Evolutionary conservation across 192 early-diverging fungal species (phyloP).

Genomic region (Mortierella claussenii): DNA sequence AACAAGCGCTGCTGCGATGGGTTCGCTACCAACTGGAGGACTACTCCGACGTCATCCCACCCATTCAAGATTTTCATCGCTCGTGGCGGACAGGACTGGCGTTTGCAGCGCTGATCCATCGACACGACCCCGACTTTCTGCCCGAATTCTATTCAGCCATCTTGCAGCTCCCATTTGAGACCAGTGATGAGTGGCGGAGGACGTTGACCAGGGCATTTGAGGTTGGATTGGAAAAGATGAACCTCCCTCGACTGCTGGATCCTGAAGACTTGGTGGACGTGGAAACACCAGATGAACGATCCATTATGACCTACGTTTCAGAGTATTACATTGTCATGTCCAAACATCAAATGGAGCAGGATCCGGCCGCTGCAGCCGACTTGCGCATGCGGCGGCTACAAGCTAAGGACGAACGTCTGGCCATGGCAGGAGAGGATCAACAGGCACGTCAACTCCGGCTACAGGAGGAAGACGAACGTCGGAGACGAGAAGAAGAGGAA

Average conservation of each 20-base stretch:
- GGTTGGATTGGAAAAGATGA: constrained; percentile 54
- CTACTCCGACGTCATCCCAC: constrained; percentile 60
- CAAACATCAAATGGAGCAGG: constrained; percentile 46
- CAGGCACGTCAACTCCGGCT: constrained; percentile 19
- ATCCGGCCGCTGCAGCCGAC: constrained; percentile 29
- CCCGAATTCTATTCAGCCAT: constrained; percentile 55
- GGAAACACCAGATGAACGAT: constrained; percentile 62
- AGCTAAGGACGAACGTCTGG: constrained; percentile 35
- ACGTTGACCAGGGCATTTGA: constrained; percentile 55
- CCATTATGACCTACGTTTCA: constrained; percentile 62
- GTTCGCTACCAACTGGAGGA: constrained; percentile 63
- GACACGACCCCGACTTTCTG: constrained; percentile 56
- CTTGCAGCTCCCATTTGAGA: constrained; percentile 43
- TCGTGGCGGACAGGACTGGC: constrained; percentile 65
- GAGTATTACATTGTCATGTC: constrained; percentile 66
- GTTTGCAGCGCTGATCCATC: constrained; percentile 60
- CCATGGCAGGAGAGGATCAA: constrained; percentile 43
- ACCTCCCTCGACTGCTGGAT: constrained; percentile 52
- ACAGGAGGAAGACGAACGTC: constrained; percentile 31
- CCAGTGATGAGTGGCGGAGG: constrained; percentile 49
- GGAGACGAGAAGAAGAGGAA: constrained; percentile 33
- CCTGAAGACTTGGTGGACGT: constrained; percentile 62
- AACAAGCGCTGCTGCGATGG: constrained; percentile 61
- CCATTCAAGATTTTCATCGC: constrained; percentile 62
- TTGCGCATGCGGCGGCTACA: constrained; percentile 12